Evolutionary conservation across 345 rosid species (phyloP).

Genomic region (Sonneratia alba): DNA sequence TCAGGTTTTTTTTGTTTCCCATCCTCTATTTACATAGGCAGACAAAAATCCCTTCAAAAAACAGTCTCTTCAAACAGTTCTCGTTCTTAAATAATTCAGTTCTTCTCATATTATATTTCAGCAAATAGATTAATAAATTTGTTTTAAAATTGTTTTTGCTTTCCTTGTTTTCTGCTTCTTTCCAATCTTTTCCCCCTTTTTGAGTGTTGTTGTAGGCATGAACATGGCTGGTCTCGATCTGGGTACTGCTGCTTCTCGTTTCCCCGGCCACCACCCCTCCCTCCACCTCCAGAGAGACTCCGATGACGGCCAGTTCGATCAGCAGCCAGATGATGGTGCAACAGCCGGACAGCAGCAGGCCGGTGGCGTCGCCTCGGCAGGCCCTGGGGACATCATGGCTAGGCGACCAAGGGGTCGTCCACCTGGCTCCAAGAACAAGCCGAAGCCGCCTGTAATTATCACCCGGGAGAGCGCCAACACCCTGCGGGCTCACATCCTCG

Average conservation of each 20-base stretch:
- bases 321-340: background rate
- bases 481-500: conserved; percentile 36
- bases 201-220: conserved; percentile 6
- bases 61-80: background rate
- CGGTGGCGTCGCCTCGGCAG: background rate
- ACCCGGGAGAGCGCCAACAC: conserved; percentile 39
- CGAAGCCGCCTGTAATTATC: conserved; percentile 35
- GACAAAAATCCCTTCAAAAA: background rate
- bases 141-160: background rate
- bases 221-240: conserved; percentile 6
- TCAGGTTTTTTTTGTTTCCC: background rate
- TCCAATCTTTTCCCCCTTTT: too few relatives aligned
- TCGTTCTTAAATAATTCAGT: background rate
- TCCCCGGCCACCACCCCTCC: background rate
- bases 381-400: conserved; percentile 13
- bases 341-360: background rate
- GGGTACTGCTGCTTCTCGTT: conserved; percentile 3
- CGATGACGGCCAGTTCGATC: conserved; percentile 3
- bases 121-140: background rate
- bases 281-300: conserved; percentile 4
- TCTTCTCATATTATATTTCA: conserved; percentile 5
- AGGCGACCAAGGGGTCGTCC: conserved; percentile 37
- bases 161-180: background rate
- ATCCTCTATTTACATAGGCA: background rate
- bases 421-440: conserved; percentile 33